These are phyloP conservation scores for Sugiyamaella chiloensis DNA, from an alignment of 805 yeast species.

Conservation along the genomic window DNA sequence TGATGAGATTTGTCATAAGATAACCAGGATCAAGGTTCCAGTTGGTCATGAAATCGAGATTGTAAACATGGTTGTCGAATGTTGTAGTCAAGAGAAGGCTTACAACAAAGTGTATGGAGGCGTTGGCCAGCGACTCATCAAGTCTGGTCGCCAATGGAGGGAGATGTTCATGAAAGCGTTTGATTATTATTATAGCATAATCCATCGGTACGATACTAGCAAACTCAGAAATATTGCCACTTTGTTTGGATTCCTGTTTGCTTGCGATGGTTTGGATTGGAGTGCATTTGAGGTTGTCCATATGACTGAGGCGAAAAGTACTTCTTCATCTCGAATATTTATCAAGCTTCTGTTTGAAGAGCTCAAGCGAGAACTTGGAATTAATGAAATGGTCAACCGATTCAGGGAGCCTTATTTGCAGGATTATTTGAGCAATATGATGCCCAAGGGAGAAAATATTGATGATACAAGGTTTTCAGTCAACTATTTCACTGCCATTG, in stretches of 20 bases:
- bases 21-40: conserved; percentile 48
- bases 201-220: conserved; percentile 68
- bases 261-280: conserved; percentile 67
- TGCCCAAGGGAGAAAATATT: conserved; percentile 49
- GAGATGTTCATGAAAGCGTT: conserved; percentile 52
- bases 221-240: conserved; percentile 76
- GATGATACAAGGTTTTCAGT: conserved; percentile 60
- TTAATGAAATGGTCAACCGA: conserved; percentile 46
- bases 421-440: conserved; percentile 52
- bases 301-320: conserved; percentile 69
- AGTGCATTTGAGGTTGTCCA: conserved; percentile 51
- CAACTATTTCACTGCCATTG: conserved; percentile 90
- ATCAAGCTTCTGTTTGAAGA: conserved; percentile 78
- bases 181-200: conserved; percentile 49
- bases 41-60: conserved; percentile 47
- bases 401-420: conserved; percentile 52
- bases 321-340: conserved; percentile 74
- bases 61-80: conserved; percentile 69
- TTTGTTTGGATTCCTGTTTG: conserved; percentile 81
- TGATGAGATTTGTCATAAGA: conserved; percentile 89
- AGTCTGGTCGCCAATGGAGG: conserved; percentile 55
- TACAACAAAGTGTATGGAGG: conserved; percentile 84
- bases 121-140: conserved; percentile 63
- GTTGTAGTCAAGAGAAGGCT: conserved; percentile 81
- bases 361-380: conserved; percentile 72